These are phyloP conservation scores for Chlorella ohadii DNA, from an alignment of 139 green algal genomes.

Conservation along the genomic window DNA sequence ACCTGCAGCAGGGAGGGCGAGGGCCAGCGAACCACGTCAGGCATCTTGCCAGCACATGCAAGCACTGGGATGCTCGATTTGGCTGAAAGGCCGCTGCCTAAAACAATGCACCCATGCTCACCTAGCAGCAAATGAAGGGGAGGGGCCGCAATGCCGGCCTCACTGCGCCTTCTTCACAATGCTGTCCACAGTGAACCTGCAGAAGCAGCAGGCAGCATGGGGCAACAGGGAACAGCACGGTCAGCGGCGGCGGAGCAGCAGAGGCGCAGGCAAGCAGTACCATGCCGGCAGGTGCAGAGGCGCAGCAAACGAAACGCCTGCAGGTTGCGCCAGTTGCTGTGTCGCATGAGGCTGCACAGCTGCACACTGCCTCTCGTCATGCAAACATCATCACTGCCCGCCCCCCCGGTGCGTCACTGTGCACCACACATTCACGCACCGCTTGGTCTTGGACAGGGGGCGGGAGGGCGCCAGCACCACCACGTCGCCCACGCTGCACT, in stretches of 20 bases:
- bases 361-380: too few species aligned
- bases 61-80: too few species aligned
- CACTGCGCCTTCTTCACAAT: conserved; percentile 25
- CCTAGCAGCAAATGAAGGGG: not conserved
- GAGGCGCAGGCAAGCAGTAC: not conserved
- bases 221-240: not conserved
- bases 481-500: conserved; percentile 47
- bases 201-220: not conserved
- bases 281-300: not conserved
- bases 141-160: not conserved
- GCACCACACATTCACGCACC: conserved; percentile 24
- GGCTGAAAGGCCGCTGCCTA: not conserved
- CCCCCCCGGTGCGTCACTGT: not conserved
- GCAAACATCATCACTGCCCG: not conserved
- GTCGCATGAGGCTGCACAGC: too few species aligned
- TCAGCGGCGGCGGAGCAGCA: too few species aligned
- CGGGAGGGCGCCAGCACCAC: conserved; percentile 39
- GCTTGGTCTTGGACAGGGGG: conserved; percentile 57
- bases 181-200: conserved; percentile 18
- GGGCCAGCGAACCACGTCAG: too few species aligned
- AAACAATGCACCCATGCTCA: not conserved
- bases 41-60: too few species aligned
- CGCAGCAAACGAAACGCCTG: too few species aligned
- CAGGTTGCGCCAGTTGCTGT: too few species aligned
- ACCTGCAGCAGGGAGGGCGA: not conserved